These are phyloP conservation scores for Rhodotorula babjevae DNA, from an alignment of 768 basidiomycete species.

Conservation along the genomic window DNA sequence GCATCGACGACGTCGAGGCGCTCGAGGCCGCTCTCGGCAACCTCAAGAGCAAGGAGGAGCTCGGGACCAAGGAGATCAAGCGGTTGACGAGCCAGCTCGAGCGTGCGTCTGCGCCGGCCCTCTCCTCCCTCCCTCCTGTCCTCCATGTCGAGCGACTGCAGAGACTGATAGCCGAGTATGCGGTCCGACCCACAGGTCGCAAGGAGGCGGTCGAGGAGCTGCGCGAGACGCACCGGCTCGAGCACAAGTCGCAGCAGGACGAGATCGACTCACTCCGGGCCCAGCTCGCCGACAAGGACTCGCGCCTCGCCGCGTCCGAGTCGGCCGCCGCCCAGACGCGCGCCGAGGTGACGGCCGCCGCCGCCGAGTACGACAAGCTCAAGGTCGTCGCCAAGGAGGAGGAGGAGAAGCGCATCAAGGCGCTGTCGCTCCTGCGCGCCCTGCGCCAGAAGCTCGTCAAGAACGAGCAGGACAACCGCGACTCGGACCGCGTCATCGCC, in stretches of 20 bases:
- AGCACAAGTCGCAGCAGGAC: slow-evolving; percentile 70
- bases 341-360: slow-evolving; percentile 53
- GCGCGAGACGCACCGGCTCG: slow-evolving; percentile 72
- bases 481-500: slow-evolving; percentile 47
- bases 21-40: slow-evolving; percentile 70
- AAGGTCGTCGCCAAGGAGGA: slow-evolving; percentile 75
- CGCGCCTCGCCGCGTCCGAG: slow-evolving; percentile 66
- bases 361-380: slow-evolving; percentile 60
- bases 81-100: slow-evolving; percentile 66
- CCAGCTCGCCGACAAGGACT: slow-evolving; percentile 62
- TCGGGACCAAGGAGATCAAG: slow-evolving; percentile 61
- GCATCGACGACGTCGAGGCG: slow-evolving; percentile 60
- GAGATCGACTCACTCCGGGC: slow-evolving; percentile 66
- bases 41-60: slow-evolving; percentile 56
- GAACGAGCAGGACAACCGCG: slow-evolving; percentile 69
- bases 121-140: background rate
- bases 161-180: too few species aligned
- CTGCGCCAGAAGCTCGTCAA: slow-evolving; percentile 96
- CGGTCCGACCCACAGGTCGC: slow-evolving; percentile 74
- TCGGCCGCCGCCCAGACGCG: slow-evolving; percentile 56
- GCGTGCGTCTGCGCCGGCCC: slow-evolving; percentile 53
- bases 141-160: background rate
- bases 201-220: slow-evolving; percentile 79
- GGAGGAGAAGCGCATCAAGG: slow-evolving; percentile 94
- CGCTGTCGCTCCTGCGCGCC: slow-evolving; percentile 84